A percentile compares a stretch with the other conserved stretches of the same genome.
These are phyloP conservation scores for Phytophthora crassamura DNA, from an alignment of 352 stramenopile species.

Conservation along the genomic window DNA sequence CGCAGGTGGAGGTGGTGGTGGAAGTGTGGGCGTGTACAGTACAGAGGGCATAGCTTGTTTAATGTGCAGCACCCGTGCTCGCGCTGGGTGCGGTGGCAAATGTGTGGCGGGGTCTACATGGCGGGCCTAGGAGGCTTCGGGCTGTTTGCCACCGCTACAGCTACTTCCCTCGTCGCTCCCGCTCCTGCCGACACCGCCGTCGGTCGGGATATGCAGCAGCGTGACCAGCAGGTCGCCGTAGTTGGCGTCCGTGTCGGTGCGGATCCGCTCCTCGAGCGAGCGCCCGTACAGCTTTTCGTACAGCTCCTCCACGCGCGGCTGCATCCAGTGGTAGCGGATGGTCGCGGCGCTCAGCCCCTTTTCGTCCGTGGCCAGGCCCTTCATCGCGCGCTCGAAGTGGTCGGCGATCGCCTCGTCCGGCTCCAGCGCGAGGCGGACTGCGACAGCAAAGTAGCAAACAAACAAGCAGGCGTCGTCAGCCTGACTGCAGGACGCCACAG, in stretches of 20 bases:
- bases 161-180: not conserved
- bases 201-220: conserved; percentile 50
- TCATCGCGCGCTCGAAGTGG: conserved; percentile 71
- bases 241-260: conserved; percentile 63
- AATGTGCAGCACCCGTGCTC: too few species aligned
- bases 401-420: conserved; percentile 52
- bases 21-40: too few species aligned
- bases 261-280: conserved; percentile 59
- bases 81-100: too few species aligned
- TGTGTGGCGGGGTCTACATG: not conserved
- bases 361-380: conserved; percentile 63
- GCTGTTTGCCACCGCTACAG: conserved; percentile 5
- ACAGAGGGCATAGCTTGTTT: too few species aligned
- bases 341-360: conserved; percentile 57
- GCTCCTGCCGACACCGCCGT: not conserved
- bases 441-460: conserved; percentile 5
- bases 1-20: too few species aligned
- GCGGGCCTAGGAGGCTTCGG: conserved; percentile 1
- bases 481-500: not conserved
- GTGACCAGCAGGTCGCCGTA: conserved; percentile 58
- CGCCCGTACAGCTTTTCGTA: conserved; percentile 58
- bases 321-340: conserved; percentile 63
- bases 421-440: conserved; percentile 64
- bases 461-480: conserved; percentile 9
- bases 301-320: conserved; percentile 41